Evolutionary conservation across 2,329 filamentous ascomycete genomes (phyloP).

Genomic region (Cadophora luteo-olivacea): DNA sequence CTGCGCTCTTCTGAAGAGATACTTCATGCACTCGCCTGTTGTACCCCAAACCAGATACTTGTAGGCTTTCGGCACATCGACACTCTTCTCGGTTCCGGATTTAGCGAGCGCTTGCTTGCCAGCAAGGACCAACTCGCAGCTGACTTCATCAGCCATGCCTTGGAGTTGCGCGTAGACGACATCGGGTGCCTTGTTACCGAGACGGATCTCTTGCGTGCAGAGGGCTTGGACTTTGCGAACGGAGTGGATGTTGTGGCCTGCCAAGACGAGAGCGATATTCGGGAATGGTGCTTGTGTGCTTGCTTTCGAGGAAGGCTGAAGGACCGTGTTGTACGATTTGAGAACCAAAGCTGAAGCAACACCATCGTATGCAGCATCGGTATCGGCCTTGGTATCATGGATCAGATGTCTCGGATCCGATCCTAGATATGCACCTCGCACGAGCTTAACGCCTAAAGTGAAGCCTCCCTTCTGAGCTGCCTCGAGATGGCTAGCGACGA

Average conservation of each 20-base stretch:
- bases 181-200: slow-evolving; percentile 49
- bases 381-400: slow-evolving; percentile 74
- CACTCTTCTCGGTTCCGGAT: slow-evolving; percentile 31
- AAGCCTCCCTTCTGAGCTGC: slow-evolving; percentile 65
- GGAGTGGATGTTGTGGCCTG: slow-evolving; percentile 81
- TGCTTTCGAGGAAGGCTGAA: slow-evolving; percentile 52
- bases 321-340: slow-evolving; percentile 62
- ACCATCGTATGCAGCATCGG: slow-evolving; percentile 75
- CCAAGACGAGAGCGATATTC: slow-evolving; percentile 70
- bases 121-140: slow-evolving; percentile 59
- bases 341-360: slow-evolving; percentile 72
- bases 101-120: slow-evolving; percentile 35
- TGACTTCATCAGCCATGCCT: slow-evolving; percentile 96
- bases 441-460: slow-evolving; percentile 75
- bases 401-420: slow-evolving; percentile 74
- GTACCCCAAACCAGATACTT: slow-evolving; percentile 76
- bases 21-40: slow-evolving; percentile 81
- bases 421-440: slow-evolving; percentile 76
- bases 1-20: slow-evolving; percentile 69
- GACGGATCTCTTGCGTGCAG: slow-evolving; percentile 49
- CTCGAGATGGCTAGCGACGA: slow-evolving; percentile 65
- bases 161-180: slow-evolving; percentile 80
- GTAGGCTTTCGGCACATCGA: slow-evolving; percentile 62
- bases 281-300: slow-evolving; percentile 55
- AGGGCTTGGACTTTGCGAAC: slow-evolving; percentile 64